A percentile compares a stretch with the other conserved stretches of the same genome.
phyloP scores from a whole-genome alignment of 2,329 filamentous ascomycete species.

The Colletotrichum tamarilloi region DNA sequence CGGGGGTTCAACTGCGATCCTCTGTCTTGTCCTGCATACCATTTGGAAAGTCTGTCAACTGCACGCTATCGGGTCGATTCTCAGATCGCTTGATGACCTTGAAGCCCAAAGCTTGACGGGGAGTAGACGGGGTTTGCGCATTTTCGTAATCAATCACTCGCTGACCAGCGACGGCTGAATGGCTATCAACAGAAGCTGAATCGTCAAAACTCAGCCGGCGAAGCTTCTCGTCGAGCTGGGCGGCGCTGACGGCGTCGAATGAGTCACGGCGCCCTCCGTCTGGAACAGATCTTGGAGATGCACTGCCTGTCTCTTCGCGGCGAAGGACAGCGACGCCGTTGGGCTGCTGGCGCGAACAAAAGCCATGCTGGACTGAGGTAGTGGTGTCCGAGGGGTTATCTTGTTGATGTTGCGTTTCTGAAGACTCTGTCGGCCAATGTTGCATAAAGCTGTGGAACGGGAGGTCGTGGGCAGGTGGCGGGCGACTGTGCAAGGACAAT shows the following conservation, averaged over 20 bases:
- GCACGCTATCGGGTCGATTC: constrained; percentile 50
- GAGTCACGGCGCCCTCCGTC: constrained; percentile 41
- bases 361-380: constrained; percentile 67
- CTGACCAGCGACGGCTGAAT: constrained; percentile 56
- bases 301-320: constrained; percentile 47
- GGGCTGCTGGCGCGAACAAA: constrained; percentile 53
- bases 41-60: constrained; percentile 78
- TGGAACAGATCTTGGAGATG: constrained; percentile 49
- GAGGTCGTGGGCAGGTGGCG: constrained; percentile 44
- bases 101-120: constrained; percentile 63
- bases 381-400: constrained; percentile 47
- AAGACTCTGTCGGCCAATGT: constrained; percentile 63
- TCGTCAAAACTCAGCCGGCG: constrained; percentile 61
- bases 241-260: constrained; percentile 50
- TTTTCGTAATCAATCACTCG: constrained; percentile 72
- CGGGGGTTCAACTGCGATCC: constrained; percentile 1
- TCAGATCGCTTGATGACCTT: constrained; percentile 63
- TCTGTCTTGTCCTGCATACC: constrained; percentile 64
- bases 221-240: constrained; percentile 61
- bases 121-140: constrained; percentile 60
- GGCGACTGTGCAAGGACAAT: constrained; percentile 61
- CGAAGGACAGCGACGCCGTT: constrained; percentile 49
- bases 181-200: constrained; percentile 40
- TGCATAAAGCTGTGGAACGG: constrained; percentile 70
- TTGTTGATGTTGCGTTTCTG: constrained; percentile 53